These are phyloP conservation scores for Podospora australis DNA, from an alignment of 495 filamentous ascomycete species.

Conservation along the genomic window DNA sequence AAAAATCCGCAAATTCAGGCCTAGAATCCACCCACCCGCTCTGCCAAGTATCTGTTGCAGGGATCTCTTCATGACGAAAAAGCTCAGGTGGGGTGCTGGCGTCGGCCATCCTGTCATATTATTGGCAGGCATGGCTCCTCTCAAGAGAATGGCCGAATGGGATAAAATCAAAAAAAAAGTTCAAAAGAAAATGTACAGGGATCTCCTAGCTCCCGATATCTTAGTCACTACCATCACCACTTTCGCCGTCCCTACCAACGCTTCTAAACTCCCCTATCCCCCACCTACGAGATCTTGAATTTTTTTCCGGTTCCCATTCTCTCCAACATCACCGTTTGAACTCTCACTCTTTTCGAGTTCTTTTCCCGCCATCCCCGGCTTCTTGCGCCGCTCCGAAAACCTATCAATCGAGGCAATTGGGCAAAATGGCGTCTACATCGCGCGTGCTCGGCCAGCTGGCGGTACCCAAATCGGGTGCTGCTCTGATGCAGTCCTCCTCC, in stretches of 20 bases:
- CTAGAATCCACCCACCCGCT: no score
- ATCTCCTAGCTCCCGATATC: conserved; percentile 10
- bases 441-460: conserved; percentile 29
- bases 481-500: conserved; percentile 17
- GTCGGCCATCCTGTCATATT: background rate
- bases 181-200: conserved; percentile 5
- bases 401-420: no score
- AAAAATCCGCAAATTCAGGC: no score
- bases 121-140: conserved; percentile 2
- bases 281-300: conserved; percentile 4
- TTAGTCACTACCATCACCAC: conserved; percentile 16
- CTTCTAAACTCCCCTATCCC: conserved; percentile 4
- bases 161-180: conserved; percentile 13
- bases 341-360: background rate
- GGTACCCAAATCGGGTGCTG: conserved; percentile 17
- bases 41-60: no score
- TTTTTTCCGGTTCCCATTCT: background rate
- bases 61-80: background rate
- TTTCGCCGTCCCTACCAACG: conserved; percentile 3
- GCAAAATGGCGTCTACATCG: conserved; percentile 27
- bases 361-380: background rate
- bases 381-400: conserved; percentile 19
- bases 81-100: conserved; percentile 7
- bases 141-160: conserved; percentile 7
- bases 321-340: no score